Evolutionary conservation across 2,329 filamentous ascomycete species (phyloP).

Genomic region (Coleophoma cylindrospora): DNA sequence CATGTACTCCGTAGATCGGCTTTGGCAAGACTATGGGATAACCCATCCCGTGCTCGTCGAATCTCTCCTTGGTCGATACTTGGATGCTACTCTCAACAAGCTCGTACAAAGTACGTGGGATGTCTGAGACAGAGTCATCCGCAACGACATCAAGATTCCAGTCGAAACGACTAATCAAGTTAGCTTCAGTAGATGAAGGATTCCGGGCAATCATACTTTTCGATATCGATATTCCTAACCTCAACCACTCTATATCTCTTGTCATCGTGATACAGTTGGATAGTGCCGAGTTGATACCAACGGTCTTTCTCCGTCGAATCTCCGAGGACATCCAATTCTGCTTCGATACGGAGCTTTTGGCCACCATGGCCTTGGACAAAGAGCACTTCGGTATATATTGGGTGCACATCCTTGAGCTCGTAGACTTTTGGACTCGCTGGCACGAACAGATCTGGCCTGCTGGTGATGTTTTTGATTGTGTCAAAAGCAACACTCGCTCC

Average conservation of each 20-base stretch:
- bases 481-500: slow-evolving; percentile 6
- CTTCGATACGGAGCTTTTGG: slow-evolving; percentile 18
- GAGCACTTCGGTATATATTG: slow-evolving; percentile 18
- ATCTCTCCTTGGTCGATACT: slow-evolving; percentile 6
- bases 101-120: slow-evolving; percentile 10
- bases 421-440: slow-evolving; percentile 6
- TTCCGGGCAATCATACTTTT: slow-evolving; percentile 12
- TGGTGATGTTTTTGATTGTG: slow-evolving; percentile 11
- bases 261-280: slow-evolving; percentile 15
- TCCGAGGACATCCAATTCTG: slow-evolving; percentile 16
- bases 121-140: slow-evolving; percentile 15
- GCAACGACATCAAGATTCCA: slow-evolving; percentile 25
- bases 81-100: slow-evolving; percentile 15
- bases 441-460: slow-evolving; percentile 9
- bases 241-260: slow-evolving; percentile 18
- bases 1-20: slow-evolving; percentile 5
- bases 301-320: background rate
- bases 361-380: slow-evolving; percentile 13
- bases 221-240: slow-evolving; percentile 21
- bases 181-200: background rate
- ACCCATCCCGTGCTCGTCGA: slow-evolving; percentile 15
- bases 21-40: slow-evolving; percentile 17
- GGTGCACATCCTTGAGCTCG: slow-evolving; percentile 9
- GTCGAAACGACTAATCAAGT: slow-evolving; percentile 16
- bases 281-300: slow-evolving; percentile 19